phyloP scores from a whole-genome alignment of 1,284 basidiomycete species.

The Singerocomus rubriflavus region DNA sequence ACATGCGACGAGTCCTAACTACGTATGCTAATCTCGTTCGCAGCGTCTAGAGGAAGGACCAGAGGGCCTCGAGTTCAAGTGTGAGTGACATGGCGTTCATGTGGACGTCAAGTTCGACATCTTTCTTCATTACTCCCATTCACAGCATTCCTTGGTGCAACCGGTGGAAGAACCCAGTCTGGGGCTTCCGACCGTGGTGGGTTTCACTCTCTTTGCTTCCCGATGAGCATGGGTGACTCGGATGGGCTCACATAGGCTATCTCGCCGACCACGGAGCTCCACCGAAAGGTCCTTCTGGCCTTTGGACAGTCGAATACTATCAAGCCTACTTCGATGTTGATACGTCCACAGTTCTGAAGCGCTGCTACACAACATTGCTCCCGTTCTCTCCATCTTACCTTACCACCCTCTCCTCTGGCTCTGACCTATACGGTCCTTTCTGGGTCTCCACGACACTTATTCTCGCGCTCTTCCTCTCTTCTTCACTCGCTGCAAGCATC shows the following conservation, averaged over 20 bases:
- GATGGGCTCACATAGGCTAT: slow-evolving; percentile 41
- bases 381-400: slow-evolving; percentile 59
- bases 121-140: background rate
- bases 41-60: slow-evolving; percentile 60
- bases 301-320: slow-evolving; percentile 79
- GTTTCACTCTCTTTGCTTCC: slow-evolving; percentile 13
- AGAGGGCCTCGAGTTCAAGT: slow-evolving; percentile 65
- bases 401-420: slow-evolving; percentile 58
- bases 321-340: slow-evolving; percentile 81
- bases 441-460: slow-evolving; percentile 94
- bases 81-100: slow-evolving; percentile 32
- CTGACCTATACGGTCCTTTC: slow-evolving; percentile 87
- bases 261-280: slow-evolving; percentile 45
- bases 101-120: background rate
- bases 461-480: slow-evolving; percentile 87
- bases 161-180: slow-evolving; percentile 20
- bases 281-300: slow-evolving; percentile 46
- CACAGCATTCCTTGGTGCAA: slow-evolving; percentile 50
- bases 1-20: background rate
- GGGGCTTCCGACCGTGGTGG: slow-evolving; percentile 44
- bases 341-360: slow-evolving; percentile 65
- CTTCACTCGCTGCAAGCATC: slow-evolving; percentile 83
- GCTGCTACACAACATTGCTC: slow-evolving; percentile 71
- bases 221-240: background rate
- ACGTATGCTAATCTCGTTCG: slow-evolving; percentile 1